These are phyloP conservation scores for Tricholoma terreum DNA, from an alignment of 768 basidiomycete species.

Conservation along the genomic window DNA sequence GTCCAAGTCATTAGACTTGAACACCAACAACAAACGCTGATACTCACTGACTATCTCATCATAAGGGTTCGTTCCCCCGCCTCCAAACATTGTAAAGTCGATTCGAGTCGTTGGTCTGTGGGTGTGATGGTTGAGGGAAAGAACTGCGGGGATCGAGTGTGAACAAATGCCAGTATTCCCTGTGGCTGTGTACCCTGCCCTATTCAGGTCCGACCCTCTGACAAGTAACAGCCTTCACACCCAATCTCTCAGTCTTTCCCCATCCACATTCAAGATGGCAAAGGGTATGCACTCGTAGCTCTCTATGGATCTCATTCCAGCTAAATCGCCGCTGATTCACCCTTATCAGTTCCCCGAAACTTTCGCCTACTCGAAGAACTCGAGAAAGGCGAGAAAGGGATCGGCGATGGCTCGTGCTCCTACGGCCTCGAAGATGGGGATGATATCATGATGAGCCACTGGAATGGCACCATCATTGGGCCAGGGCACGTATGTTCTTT, in stretches of 20 bases:
- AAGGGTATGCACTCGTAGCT: slow-evolving; percentile 39
- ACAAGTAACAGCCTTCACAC: background rate
- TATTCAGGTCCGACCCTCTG: slow-evolving; percentile 15
- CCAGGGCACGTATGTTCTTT: slow-evolving; percentile 81
- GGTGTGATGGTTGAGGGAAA: background rate
- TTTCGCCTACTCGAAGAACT: slow-evolving; percentile 97
- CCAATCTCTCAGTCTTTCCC: slow-evolving; percentile 3
- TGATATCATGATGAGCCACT: slow-evolving; percentile 96
- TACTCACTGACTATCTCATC: slow-evolving; percentile 89
- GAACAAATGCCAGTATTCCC: background rate
- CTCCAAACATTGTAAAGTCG: slow-evolving; percentile 60
- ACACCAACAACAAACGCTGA: background rate
- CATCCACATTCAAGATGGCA: slow-evolving; percentile 38
- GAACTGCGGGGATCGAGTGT: slow-evolving; percentile 9
- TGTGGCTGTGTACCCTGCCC: slow-evolving; percentile 26
- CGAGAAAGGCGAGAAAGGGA: slow-evolving; percentile 99
- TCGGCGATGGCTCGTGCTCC: slow-evolving; percentile 96
- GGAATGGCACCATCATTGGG: slow-evolving; percentile 99
- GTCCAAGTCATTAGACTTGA: background rate
- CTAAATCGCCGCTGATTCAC: slow-evolving; percentile 2
- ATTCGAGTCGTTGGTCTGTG: slow-evolving; percentile 7
- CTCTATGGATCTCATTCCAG: background rate
- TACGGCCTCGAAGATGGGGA: slow-evolving; percentile 95
- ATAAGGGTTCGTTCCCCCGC: slow-evolving; percentile 68
- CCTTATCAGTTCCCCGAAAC: slow-evolving; percentile 80